Percentiles rank a stretch among this genome's conserved stretches.
phyloP scores from a whole-genome alignment of 75 land plant genomes.

The Cupressus sempervirens region DNA sequence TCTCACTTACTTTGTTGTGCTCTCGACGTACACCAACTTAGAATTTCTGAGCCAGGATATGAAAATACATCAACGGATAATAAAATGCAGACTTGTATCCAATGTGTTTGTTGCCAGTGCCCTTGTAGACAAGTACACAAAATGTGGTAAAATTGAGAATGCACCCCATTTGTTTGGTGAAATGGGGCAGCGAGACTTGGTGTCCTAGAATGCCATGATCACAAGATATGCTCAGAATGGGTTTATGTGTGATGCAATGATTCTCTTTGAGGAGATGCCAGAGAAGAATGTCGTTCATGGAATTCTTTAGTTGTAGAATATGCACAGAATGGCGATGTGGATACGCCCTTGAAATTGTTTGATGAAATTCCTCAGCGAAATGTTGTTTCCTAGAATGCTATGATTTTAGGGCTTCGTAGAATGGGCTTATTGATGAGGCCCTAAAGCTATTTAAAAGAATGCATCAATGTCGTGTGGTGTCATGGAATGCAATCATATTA shows the following conservation, averaged over 20 bases:
- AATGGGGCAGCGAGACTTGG: slow-evolving; percentile 11
- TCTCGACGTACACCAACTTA: slow-evolving; percentile 34
- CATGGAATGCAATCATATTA: slow-evolving; percentile 13
- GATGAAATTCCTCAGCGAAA: slow-evolving; percentile 30
- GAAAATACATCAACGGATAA: slow-evolving; percentile 4
- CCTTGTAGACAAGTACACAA: slow-evolving; percentile 22
- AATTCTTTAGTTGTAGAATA: slow-evolving; percentile 31
- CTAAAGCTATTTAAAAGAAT: neutral
- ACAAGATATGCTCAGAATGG: slow-evolving; percentile 37
- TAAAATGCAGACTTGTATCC: neutral
- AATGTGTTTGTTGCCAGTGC: slow-evolving; percentile 3
- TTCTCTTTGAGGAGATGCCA: slow-evolving; percentile 25
- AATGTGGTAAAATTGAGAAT: slow-evolving; percentile 8
- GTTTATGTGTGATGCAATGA: slow-evolving; percentile 23
- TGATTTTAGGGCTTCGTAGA: slow-evolving; percentile 36
- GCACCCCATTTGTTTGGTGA: slow-evolving; percentile 16
- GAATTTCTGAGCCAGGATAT: slow-evolving; percentile 9
- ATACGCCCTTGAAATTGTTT: slow-evolving; percentile 27
- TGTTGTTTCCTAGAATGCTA: slow-evolving; percentile 45
- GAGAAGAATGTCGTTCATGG: slow-evolving; percentile 31
- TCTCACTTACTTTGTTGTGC: slow-evolving; percentile 42
- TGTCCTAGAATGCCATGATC: slow-evolving; percentile 27
- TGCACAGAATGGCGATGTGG: slow-evolving; percentile 28
- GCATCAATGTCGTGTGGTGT: neutral
- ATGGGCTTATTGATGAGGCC: slow-evolving; percentile 16